Conservation (phyloP, 164 flowering plant species). For the Macadamia integrifolia region DNA sequence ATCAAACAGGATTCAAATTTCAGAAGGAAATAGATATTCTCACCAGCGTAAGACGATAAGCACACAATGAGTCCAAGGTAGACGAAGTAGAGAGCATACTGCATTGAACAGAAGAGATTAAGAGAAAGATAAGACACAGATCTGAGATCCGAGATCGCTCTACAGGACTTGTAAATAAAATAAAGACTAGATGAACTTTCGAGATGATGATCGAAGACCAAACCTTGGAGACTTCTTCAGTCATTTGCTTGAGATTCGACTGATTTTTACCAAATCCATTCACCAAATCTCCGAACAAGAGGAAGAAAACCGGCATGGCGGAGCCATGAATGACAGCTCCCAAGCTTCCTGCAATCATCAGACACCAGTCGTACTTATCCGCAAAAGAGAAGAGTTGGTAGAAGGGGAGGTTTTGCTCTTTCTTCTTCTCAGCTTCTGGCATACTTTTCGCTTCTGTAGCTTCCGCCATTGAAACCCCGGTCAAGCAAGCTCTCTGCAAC, state of each 20-base stretch:
- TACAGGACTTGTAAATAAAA: neutral
- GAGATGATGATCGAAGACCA: neutral
- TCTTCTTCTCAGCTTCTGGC: conserved; percentile 81
- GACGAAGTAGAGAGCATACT: conserved; percentile 93
- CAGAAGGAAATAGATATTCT: neutral
- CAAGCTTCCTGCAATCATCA: conserved; percentile 73
- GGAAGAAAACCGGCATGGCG: conserved; percentile 94
- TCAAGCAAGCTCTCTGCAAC: neutral
- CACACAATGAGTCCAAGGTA: conserved; percentile 91
- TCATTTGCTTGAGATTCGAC: conserved; percentile 61
- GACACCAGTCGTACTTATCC: conserved; percentile 61
- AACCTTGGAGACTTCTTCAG: conserved; percentile 85
- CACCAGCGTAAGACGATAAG: conserved; percentile 92
- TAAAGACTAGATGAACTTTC: neutral
- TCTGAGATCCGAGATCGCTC: conserved; percentile 5
- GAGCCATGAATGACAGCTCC: conserved; percentile 95
- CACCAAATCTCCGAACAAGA: conserved; percentile 87
- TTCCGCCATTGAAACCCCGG: conserved; percentile 49
- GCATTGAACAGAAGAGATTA: conserved; percentile 27
- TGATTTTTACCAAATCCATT: conserved; percentile 96
- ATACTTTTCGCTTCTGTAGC: conserved; percentile 37
- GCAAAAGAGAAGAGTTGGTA: conserved; percentile 85
- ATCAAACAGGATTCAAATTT: neutral
- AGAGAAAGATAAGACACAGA: conserved; percentile 16
- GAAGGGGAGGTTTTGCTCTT: conserved; percentile 81